Evolutionary conservation across 129 eudicot genomes (phyloP).

Genomic region (Ambrosia trifida): DNA sequence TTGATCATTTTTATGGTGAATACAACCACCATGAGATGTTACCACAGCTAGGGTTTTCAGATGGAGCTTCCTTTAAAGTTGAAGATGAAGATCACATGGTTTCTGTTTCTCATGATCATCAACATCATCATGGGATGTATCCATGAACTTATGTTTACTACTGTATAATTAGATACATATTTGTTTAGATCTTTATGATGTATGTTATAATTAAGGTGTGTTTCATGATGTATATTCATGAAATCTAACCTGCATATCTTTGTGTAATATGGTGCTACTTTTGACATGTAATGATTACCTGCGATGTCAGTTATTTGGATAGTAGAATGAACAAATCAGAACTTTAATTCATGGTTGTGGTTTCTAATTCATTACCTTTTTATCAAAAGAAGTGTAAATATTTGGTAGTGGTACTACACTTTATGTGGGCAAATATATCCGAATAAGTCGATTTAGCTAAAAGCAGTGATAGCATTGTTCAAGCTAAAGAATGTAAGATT

Average conservation of each 20-base stretch:
- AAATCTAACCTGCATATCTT: not conserved
- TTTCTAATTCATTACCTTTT: not conserved
- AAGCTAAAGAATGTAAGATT: no score
- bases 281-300: slow-evolving; percentile 8
- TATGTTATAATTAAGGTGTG: slow-evolving; percentile 12
- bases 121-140: slow-evolving; percentile 27
- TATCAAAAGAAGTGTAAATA: not conserved
- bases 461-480: no score
- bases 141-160: slow-evolving; percentile 10
- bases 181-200: not conserved
- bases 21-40: slow-evolving; percentile 25
- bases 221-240: slow-evolving; percentile 23
- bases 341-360: not conserved
- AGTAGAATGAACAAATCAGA: not conserved
- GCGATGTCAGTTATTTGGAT: slow-evolving; percentile 1
- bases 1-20: slow-evolving; percentile 6
- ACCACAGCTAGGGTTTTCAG: slow-evolving; percentile 34
- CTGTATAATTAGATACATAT: not conserved
- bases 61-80: slow-evolving; percentile 27
- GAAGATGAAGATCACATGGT: slow-evolving; percentile 25
- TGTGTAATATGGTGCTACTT: not conserved
- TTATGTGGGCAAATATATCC: not conserved
- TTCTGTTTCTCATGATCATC: slow-evolving; percentile 26
- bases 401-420: not conserved
- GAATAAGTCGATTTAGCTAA: no score